A percentile compares a stretch with the other conserved stretches of the same genome.
phyloP scores from a whole-genome alignment of 2,329 filamentous ascomycete species.

The Exserohilum turcica region DNA sequence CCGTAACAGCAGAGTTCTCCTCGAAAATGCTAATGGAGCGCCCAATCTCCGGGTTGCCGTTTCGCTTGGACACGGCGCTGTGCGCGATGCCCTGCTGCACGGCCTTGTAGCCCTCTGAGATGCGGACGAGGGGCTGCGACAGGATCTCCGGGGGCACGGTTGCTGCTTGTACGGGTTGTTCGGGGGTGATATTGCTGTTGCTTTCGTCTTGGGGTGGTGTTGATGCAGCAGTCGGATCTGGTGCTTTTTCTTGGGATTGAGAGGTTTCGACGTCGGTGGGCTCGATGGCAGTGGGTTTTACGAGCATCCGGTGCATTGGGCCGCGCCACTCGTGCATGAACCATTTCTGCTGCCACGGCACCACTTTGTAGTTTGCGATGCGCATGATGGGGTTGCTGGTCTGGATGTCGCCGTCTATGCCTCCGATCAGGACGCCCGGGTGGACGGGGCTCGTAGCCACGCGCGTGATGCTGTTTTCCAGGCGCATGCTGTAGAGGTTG shows the following conservation, averaged over 20 bases:
- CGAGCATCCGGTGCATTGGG: constrained; percentile 18
- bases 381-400: constrained; percentile 59
- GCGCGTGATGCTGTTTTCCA: constrained; percentile 47
- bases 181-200: not conserved
- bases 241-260: constrained; percentile 1
- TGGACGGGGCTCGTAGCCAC: constrained; percentile 60
- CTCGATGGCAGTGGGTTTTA: not conserved
- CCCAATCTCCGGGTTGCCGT: constrained; percentile 28
- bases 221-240: not conserved
- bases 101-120: constrained; percentile 52
- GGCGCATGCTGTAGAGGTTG: constrained; percentile 47
- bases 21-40: constrained; percentile 53
- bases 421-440: constrained; percentile 59
- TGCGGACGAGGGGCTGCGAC: constrained; percentile 38
- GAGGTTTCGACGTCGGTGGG: constrained; percentile 2
- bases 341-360: constrained; percentile 61
- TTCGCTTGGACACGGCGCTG: constrained; percentile 23
- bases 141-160: constrained; percentile 20
- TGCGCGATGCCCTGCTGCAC: constrained; percentile 33
- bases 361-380: constrained; percentile 56
- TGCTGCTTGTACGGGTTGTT: not conserved
- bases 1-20: constrained; percentile 51
- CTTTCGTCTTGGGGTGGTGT: not conserved
- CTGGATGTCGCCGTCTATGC: constrained; percentile 57
- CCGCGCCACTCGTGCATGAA: constrained; percentile 62